Evolutionary conservation across 148 eudicot genomes (phyloP), one percentile per base, ranked within the genome.

Genomic region (Bassia scoparia): DNA sequence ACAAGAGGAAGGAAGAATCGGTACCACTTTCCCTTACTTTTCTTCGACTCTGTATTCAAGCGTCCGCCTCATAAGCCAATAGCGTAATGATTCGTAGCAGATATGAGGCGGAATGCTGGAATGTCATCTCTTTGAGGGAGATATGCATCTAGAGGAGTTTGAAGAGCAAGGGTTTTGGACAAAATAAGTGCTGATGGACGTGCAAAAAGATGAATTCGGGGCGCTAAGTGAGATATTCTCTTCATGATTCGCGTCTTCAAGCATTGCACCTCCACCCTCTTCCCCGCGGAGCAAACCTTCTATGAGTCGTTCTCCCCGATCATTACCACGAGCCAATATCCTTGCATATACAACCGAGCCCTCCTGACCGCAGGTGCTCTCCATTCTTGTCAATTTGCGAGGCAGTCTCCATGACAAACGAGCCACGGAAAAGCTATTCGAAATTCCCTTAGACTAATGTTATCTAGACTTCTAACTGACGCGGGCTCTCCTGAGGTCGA

Each of bases 381-480:
- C 80, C 11, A 80, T 82, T 41, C 74, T 89, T 5, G 74, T 91
- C 52, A 88, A 81, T 49, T 89, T 94, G 87, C 0, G 89, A 83
- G 72, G 97, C 96, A 0, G 87, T 88, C 0, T 74, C 89, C 1
- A 80, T 94, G 84, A 83, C 91, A 88, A 88, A 73, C 84, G 88
- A 0, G 83, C 91, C 0, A 76, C 96, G 0, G 93, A 91, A 74
- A 94, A 91, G 66, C 64, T 94, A 2, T 94, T 94, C 81, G n/a
- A 94, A 94, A 75, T 88, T 84, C 62, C 82, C 91, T 3, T 91
- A 89, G 75, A 82, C 87, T 55, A 88, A 94, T 24, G 98, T n/a
- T n/a, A n/a, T n/a, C n/a, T n/a, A 94, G 86, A 79, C 85, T 7
- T 33, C n/a, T 90, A 16, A 76, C 89, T 0, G 96, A 87, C 56